phyloP scores from a whole-genome alignment of 176 grass and related monocot species.

The Stipa capillata region DNA sequence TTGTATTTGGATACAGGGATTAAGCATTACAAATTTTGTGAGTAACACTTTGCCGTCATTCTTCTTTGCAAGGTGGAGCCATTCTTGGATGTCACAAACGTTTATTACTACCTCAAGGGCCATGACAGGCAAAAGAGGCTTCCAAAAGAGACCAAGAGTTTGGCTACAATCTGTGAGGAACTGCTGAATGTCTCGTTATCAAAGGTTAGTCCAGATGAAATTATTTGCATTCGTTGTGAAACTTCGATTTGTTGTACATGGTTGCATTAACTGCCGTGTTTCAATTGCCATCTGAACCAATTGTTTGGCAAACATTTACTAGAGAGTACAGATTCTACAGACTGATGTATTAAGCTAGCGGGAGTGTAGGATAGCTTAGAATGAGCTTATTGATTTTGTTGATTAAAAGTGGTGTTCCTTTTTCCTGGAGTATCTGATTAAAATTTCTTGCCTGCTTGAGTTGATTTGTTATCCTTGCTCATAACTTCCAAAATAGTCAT shows the following conservation, averaged over 20 bases:
- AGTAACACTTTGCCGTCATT: slow-evolving; percentile 1
- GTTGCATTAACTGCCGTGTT: background rate
- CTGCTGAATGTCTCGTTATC: slow-evolving; percentile 68
- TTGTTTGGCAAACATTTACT: background rate
- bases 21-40: background rate
- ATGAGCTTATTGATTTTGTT: background rate
- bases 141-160: slow-evolving; percentile 88
- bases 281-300: background rate
- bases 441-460: background rate
- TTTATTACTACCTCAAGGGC: slow-evolving; percentile 66
- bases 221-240: background rate
- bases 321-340: background rate
- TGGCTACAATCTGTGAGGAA: slow-evolving; percentile 78
- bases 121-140: slow-evolving; percentile 46
- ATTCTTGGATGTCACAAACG: slow-evolving; percentile 77
- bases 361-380: background rate
- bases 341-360: background rate
- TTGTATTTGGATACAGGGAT: background rate
- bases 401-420: background rate
- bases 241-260: background rate
- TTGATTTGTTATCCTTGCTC: background rate
- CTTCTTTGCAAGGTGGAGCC: slow-evolving; percentile 62
- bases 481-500: background rate
- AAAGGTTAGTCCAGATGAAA: slow-evolving; percentile 42
- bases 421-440: background rate